phyloP scores from a whole-genome alignment of 768 basidiomycete species.

The Russula compacta region DNA sequence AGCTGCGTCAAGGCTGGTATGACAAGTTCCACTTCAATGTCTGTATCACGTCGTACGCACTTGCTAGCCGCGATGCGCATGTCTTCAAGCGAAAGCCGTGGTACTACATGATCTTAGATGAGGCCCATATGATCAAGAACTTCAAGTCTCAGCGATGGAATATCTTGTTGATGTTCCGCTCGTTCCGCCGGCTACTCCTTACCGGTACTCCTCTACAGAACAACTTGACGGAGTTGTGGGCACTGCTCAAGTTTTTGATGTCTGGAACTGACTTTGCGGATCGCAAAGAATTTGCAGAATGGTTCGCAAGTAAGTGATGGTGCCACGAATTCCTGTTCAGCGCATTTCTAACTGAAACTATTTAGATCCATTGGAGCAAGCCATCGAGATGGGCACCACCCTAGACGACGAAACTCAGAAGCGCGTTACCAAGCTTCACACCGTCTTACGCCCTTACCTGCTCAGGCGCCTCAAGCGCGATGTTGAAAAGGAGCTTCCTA shows the following conservation, averaged over 20 bases:
- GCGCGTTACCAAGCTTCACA: conserved; percentile 81
- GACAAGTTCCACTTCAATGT: conserved; percentile 87
- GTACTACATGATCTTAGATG: conserved; percentile 96
- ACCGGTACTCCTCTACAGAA: conserved; percentile 97
- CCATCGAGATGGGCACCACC: conserved; percentile 73
- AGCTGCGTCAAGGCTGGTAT: conserved; percentile 85
- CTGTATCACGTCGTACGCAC: conserved; percentile 88
- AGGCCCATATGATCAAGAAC: conserved; percentile 98
- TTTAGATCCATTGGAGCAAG: conserved; percentile 88
- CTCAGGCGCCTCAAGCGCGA: conserved; percentile 96
- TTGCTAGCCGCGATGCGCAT: conserved; percentile 84
- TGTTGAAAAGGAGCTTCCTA: conserved; percentile 91
- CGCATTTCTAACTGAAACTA: conserved; percentile 5
- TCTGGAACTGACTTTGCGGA: conserved; percentile 84
- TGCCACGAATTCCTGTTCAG: not conserved
- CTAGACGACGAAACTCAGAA: conserved; percentile 78
- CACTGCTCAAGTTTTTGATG: conserved; percentile 89
- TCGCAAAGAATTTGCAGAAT: conserved; percentile 87
- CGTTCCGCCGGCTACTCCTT: conserved; percentile 76
- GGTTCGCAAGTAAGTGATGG: conserved; percentile 83
- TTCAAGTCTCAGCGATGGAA: conserved; percentile 93
- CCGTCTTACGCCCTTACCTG: conserved; percentile 91
- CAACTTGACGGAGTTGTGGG: conserved; percentile 94
- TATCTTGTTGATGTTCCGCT: conserved; percentile 79
- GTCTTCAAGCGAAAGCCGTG: conserved; percentile 89